Conservation (phyloP, 1,284 basidiomycete genomes). For the Phellopilus nigrolimitatus region DNA sequence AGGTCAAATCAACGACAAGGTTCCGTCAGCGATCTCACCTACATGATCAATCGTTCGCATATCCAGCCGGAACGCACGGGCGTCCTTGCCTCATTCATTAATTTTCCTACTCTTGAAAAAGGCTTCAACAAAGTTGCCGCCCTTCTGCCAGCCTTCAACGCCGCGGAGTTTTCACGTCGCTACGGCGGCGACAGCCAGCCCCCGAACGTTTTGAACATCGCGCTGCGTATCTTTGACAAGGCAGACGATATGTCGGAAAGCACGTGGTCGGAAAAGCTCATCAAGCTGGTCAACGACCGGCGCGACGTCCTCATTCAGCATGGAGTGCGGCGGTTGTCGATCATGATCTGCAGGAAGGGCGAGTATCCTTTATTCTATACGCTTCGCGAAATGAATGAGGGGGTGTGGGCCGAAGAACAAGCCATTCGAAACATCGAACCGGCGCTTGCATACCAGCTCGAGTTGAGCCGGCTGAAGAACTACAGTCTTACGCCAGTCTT, state of each 20-base stretch:
- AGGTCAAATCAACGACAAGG: slow-evolving; percentile 55
- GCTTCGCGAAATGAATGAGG: slow-evolving; percentile 70
- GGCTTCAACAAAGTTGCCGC: slow-evolving; percentile 72
- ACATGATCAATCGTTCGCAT: slow-evolving; percentile 79
- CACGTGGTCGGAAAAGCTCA: slow-evolving; percentile 74
- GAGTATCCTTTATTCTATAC: slow-evolving; percentile 97
- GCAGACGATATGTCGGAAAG: slow-evolving; percentile 75
- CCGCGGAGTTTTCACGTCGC: slow-evolving; percentile 65
- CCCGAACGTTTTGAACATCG: slow-evolving; percentile 92
- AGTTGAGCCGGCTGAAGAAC: slow-evolving; percentile 93
- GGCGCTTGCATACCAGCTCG: slow-evolving; percentile 96
- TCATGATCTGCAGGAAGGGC: slow-evolving; percentile 87
- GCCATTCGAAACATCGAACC: slow-evolving; percentile 99
- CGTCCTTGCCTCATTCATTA: slow-evolving; percentile 85
- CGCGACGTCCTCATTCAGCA: slow-evolving; percentile 60
- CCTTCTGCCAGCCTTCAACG: slow-evolving; percentile 69
- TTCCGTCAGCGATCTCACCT: slow-evolving; percentile 91
- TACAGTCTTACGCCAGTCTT: slow-evolving; percentile 95
- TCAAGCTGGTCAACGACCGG: slow-evolving; percentile 71
- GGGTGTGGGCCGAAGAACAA: slow-evolving; percentile 91
- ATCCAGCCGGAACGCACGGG: slow-evolving; percentile 85
- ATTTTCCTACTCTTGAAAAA: slow-evolving; percentile 62
- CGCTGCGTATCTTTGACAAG: slow-evolving; percentile 78
- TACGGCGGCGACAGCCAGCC: slow-evolving; percentile 70
- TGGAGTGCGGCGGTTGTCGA: slow-evolving; percentile 89